Conservation (phyloP, 2,329 filamentous ascomycete genomes). For the Aspergillus arachidicola region DNA sequence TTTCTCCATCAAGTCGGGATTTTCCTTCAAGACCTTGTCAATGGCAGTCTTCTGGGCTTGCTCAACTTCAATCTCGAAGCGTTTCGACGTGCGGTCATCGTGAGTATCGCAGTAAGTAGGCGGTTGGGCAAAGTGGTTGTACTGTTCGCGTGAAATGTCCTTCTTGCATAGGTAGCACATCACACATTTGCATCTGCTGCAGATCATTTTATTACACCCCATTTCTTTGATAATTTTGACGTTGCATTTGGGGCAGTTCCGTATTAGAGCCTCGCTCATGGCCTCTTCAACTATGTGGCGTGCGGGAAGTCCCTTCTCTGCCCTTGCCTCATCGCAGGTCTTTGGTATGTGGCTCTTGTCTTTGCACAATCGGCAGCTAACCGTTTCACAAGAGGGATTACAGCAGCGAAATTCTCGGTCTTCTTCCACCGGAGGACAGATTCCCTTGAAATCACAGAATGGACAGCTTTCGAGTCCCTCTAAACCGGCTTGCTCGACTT, state of each 20-base stretch:
- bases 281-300: constrained; percentile 78
- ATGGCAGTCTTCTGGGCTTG: constrained; percentile 34
- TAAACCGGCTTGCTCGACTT: constrained; percentile 69
- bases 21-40: constrained; percentile 26
- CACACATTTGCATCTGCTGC: constrained; percentile 58
- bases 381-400: constrained; percentile 63
- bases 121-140: constrained; percentile 69
- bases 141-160: constrained; percentile 59
- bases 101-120: constrained; percentile 39
- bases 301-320: constrained; percentile 61
- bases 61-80: constrained; percentile 29
- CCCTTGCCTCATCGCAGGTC: constrained; percentile 68
- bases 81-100: constrained; percentile 17
- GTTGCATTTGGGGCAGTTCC: constrained; percentile 67
- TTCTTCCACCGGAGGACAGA: constrained; percentile 66
- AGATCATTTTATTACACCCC: constrained; percentile 85
- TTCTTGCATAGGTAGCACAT: constrained; percentile 68
- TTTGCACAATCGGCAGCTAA: constrained; percentile 70
- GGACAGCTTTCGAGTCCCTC: constrained; percentile 76
- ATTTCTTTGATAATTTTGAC: constrained; percentile 76
- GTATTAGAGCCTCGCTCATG: constrained; percentile 77
- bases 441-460: constrained; percentile 79
- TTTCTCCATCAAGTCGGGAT: constrained; percentile 25
- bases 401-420: constrained; percentile 75
- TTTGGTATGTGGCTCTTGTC: constrained; percentile 70